These are phyloP conservation scores for Trichoderma koningii DNA, from an alignment of 2,329 filamentous ascomycete genomes.

Conservation along the genomic window DNA sequence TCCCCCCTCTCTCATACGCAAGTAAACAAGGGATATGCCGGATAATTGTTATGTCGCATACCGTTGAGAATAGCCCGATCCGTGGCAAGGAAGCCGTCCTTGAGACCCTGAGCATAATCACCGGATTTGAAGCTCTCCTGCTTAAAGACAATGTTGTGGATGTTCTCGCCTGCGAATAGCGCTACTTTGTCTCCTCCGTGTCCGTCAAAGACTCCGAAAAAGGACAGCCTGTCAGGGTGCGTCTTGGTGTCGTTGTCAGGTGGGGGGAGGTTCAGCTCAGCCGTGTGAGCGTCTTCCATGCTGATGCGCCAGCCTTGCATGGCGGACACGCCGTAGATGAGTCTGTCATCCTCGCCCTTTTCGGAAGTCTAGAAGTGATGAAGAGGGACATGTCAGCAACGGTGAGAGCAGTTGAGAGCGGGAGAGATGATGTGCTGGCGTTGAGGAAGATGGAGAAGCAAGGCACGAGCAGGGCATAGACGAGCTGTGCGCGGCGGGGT, in stretches of 20 bases:
- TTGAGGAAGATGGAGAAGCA: background rate
- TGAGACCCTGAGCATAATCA: constrained; percentile 92
- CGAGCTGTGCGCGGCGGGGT: constrained; percentile 10
- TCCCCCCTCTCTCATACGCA: background rate
- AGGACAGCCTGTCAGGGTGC: constrained; percentile 76
- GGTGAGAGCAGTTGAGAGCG: background rate
- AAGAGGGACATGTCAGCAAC: constrained; percentile 34
- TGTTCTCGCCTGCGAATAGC: constrained; percentile 85
- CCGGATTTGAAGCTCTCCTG: constrained; percentile 91
- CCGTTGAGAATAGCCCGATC: constrained; percentile 94
- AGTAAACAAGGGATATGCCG: background rate
- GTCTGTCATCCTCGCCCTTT: constrained; percentile 87
- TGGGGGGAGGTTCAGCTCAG: constrained; percentile 81
- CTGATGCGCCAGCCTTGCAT: constrained; percentile 99
- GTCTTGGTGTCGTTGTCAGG: constrained; percentile 58
- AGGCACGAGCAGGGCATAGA: background rate
- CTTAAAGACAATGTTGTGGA: constrained; percentile 92
- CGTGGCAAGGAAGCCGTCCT: constrained; percentile 95
- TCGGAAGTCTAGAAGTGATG: constrained; percentile 69
- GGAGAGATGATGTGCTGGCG: background rate
- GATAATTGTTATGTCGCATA: constrained; percentile 47
- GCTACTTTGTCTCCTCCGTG: constrained; percentile 98
- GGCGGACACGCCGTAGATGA: constrained; percentile 91
- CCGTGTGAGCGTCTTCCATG: constrained; percentile 97
- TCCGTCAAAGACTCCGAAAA: constrained; percentile 97